These are phyloP conservation scores for Saccharum spontaneum DNA, from an alignment of 176 grass and related monocot species.

Conservation along the genomic window DNA sequence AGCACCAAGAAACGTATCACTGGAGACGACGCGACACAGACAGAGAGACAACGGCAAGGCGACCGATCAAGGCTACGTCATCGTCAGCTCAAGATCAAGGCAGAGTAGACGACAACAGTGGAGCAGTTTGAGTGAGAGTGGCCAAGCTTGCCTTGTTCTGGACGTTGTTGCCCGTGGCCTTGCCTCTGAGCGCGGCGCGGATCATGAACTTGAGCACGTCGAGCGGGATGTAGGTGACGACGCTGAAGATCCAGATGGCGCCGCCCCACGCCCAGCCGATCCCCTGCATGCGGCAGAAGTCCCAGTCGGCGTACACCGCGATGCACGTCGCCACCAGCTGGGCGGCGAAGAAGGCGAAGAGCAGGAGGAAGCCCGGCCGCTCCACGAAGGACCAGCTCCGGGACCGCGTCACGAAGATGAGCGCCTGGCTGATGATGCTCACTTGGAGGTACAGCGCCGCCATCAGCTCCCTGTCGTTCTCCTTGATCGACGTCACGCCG, in stretches of 20 bases:
- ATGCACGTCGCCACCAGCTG: conserved; percentile 74
- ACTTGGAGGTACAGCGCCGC: conserved; percentile 87
- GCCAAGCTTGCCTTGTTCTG: conserved; percentile 57
- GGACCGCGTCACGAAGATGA: conserved; percentile 91
- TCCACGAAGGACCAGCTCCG: conserved; percentile 88
- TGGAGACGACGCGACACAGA: not conserved
- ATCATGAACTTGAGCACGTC: conserved; percentile 89
- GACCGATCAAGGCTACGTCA: not conserved
- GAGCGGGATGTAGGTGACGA: conserved; percentile 80
- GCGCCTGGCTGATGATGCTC: conserved; percentile 91
- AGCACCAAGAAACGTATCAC: conserved; percentile 32
- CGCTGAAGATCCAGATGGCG: conserved; percentile 67
- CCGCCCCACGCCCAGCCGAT: conserved; percentile 77
- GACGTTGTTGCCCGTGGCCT: conserved; percentile 38
- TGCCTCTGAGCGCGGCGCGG: conserved; percentile 57
- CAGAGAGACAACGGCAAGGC: not conserved
- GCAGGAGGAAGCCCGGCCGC: conserved; percentile 67
- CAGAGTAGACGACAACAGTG: not conserved
- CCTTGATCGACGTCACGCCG: conserved; percentile 51
- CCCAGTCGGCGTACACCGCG: conserved; percentile 62
- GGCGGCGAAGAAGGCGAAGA: conserved; percentile 69
- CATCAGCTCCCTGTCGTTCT: conserved; percentile 64
- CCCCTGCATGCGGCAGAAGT: conserved; percentile 67
- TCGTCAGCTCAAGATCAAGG: not conserved
- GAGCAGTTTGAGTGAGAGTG: not conserved